phyloP scores from a whole-genome alignment of 495 filamentous ascomycete species.

The Hypoxylon fuscum region DNA sequence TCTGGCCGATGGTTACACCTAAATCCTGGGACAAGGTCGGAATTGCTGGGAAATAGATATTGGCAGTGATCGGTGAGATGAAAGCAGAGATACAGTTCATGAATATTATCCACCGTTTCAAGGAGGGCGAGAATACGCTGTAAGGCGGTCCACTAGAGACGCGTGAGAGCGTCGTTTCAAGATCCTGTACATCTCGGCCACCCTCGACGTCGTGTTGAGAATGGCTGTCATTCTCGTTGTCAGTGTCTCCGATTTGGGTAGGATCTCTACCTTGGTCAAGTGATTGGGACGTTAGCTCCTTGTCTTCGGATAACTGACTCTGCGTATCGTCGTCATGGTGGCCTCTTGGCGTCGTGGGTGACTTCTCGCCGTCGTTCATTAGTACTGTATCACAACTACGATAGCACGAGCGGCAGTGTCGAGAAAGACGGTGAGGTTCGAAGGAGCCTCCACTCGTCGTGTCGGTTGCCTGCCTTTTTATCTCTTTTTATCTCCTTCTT shows the following conservation, averaged over 20 bases:
- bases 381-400: constrained; percentile 7
- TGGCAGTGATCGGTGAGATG: constrained; percentile 77
- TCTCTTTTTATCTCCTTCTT: constrained; percentile 4
- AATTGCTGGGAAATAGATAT: constrained; percentile 83
- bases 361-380: constrained; percentile 31
- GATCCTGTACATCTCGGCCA: constrained; percentile 26
- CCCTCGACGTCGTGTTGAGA: constrained; percentile 13
- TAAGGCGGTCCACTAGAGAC: constrained; percentile 57
- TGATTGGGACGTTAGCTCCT: constrained; percentile 8
- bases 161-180: constrained; percentile 42
- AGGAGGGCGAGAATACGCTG: constrained; percentile 63
- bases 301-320: constrained; percentile 19
- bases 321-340: constrained; percentile 6
- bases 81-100: constrained; percentile 73
- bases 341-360: constrained; percentile 5
- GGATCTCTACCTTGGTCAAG: constrained; percentile 4
- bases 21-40: constrained; percentile 64
- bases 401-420: neutral
- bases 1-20: constrained; percentile 63
- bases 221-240: constrained; percentile 11
- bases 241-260: constrained; percentile 8
- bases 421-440: constrained; percentile 6
- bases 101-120: constrained; percentile 69
- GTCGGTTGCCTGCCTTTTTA: no score
- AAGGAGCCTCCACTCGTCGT: neutral